Base-by-base conservation (phyloP, 495 filamentous ascomycete species). In the Amorphotheca resinae region DNA sequence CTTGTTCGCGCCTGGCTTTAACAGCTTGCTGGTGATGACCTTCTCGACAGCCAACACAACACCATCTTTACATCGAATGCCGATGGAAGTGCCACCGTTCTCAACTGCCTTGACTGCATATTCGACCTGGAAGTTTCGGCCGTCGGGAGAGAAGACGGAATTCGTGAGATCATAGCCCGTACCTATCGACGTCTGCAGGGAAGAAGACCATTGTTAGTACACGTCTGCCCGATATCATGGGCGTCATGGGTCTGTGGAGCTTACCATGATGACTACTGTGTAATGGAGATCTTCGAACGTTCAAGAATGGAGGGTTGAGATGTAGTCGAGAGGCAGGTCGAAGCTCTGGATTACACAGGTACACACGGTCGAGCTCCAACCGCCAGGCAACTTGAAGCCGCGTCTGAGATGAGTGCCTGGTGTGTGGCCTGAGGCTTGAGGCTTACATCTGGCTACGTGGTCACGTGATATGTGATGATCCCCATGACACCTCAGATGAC, bases 121-220 rank as follows among this genome's bases (percentile, higher is more conserved):
- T 72, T 98, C 91, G 61, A 96, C 91, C 65, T 98, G 91, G 63
- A 98, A 98, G 66, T 98, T 98, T 51, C 91, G 80, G 62, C 91
- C 91, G 69, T 98, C 91, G 44, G 91, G 91, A 26, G 88, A 95
- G 72, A 95, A 98, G 66, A 95, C 88, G 55, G 93, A 96, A 74
- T 98, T 98, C 55, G 84, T 83, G 59, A 98, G 83, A 76, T 98
- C 91, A 67, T 98, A 98, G 57, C 91, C 91, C 55, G 91, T 98
- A 60, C 91, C 91, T 79, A 98, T 98, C 55, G 91, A 98, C 57
- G 91, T 98, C 91, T 96, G 47, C 2, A 18, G 7, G 11, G 14
- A 28, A 37, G 32, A 15, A 46, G 15, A 40, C 49, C 45, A 52
- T 45, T 26, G 28, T 39, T 17, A 5, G 22, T 37, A 16, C 22